Evolutionary conservation across 352 stramenopile genomes (phyloP).

Genomic region (Phytopythium montanum): DNA sequence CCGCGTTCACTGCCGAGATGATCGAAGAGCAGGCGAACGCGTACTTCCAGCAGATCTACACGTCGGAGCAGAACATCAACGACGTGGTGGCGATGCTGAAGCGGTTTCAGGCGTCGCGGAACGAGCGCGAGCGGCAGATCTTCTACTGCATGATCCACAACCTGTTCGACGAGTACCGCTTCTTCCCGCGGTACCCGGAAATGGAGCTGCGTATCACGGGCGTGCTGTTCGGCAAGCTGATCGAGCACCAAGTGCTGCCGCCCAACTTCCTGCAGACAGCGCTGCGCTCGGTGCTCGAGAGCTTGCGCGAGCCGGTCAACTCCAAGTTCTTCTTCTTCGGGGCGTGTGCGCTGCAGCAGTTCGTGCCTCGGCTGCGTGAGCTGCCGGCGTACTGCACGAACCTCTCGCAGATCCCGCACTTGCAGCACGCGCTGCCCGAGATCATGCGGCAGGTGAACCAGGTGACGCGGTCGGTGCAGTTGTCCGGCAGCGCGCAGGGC

Average conservation of each 20-base stretch:
- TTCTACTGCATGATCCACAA: slow-evolving; percentile 99
- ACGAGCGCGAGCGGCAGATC: slow-evolving; percentile 97
- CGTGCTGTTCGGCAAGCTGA: slow-evolving; percentile 97
- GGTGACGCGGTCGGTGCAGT: slow-evolving; percentile 57
- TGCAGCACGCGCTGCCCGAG: slow-evolving; percentile 92
- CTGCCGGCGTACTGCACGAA: slow-evolving; percentile 98
- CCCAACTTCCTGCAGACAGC: slow-evolving; percentile 98
- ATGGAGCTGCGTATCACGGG: slow-evolving; percentile 99
- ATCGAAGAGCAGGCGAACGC: slow-evolving; percentile 98
- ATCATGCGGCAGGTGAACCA: slow-evolving; percentile 89
- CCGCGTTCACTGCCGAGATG: slow-evolving; percentile 89
- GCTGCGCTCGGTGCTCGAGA: slow-evolving; percentile 96
- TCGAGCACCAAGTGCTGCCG: slow-evolving; percentile 97
- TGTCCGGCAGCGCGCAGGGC: slow-evolving; percentile 9
- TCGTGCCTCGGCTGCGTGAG: slow-evolving; percentile 95
- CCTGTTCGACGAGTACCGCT: slow-evolving; percentile 99
- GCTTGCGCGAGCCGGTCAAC: slow-evolving; percentile 94
- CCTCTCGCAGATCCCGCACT: slow-evolving; percentile 97
- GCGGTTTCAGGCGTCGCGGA: slow-evolving; percentile 95
- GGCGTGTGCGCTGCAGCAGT: slow-evolving; percentile 98
- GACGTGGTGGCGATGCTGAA: slow-evolving; percentile 98
- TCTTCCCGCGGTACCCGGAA: slow-evolving; percentile 99
- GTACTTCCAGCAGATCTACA: slow-evolving; percentile 99
- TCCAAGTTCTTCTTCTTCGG: slow-evolving; percentile 99
- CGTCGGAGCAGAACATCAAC: slow-evolving; percentile 96